Conservation (phyloP, 2,329 filamentous ascomycete genomes). For the Fusarium lyarnte region DNA sequence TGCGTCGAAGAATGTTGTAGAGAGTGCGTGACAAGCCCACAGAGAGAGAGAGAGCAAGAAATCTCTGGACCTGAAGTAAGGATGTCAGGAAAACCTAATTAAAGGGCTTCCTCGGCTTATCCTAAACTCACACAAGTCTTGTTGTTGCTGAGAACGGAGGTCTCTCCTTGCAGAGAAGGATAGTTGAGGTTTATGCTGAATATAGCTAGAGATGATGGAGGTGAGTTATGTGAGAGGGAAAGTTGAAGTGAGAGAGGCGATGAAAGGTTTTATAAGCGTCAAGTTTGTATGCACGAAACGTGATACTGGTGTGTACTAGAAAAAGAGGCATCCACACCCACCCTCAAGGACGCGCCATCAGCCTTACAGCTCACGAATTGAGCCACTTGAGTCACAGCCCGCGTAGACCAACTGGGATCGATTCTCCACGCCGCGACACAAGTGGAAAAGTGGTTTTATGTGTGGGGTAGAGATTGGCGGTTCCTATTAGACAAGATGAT, state of each 20-base stretch:
- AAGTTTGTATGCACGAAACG: background rate
- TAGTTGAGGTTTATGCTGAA: background rate
- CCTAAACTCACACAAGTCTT: background rate
- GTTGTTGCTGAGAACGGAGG: background rate
- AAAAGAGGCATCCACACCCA: constrained; percentile 12
- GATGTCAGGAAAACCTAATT: background rate
- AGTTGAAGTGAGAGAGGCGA: background rate
- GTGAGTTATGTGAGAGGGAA: background rate
- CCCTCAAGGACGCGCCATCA: constrained; percentile 3
- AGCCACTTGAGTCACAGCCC: constrained; percentile 26
- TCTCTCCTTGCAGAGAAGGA: background rate
- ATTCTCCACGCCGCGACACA: constrained; percentile 1
- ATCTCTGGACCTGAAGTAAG: background rate
- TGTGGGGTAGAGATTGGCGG: constrained; percentile 13
- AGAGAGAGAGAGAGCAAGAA: background rate
- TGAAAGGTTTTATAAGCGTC: constrained; percentile 22
- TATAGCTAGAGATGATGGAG: background rate
- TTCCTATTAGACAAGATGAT: constrained; percentile 2
- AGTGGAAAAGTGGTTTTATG: background rate
- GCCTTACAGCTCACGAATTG: constrained; percentile 11
- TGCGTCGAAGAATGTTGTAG: background rate
- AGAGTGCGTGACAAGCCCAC: background rate
- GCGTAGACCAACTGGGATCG: background rate
- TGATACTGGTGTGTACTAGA: background rate
- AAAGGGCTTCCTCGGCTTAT: background rate